Evolutionary conservation across 2,329 filamentous ascomycete species (phyloP).

Genomic region (Cryphonectria japonica): DNA sequence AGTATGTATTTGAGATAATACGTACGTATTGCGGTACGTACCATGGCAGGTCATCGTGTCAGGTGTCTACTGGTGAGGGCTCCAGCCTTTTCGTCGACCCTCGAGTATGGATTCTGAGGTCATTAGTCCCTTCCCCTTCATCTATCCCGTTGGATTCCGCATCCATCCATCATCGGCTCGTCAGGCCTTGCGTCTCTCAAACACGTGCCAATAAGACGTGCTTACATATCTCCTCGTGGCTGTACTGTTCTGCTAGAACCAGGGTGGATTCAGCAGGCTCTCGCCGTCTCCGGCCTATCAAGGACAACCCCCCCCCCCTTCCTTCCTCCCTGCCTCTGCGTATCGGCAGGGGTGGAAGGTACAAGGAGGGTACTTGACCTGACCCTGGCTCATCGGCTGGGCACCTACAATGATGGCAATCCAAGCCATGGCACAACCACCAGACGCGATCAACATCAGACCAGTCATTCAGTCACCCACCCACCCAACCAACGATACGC

Average conservation of each 20-base stretch:
- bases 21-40: background rate
- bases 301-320: slow-evolving; percentile 19
- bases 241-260: background rate
- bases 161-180: background rate
- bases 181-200: background rate
- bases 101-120: background rate
- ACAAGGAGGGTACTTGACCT: slow-evolving; percentile 21
- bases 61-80: background rate
- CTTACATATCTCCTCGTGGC: background rate
- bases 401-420: slow-evolving; percentile 4
- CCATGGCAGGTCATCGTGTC: background rate
- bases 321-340: slow-evolving; percentile 13
- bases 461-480: background rate
- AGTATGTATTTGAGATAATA: background rate
- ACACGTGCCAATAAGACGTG: slow-evolving; percentile 4
- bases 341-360: slow-evolving; percentile 23
- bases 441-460: background rate
- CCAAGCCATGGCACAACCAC: slow-evolving; percentile 12
- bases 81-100: background rate
- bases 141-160: background rate
- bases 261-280: background rate
- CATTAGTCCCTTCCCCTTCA: background rate
- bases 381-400: slow-evolving; percentile 10
- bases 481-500: slow-evolving; percentile 14
- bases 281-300: slow-evolving; percentile 11